Evolutionary conservation across 345 rosid genomes (phyloP).

Genomic region (Microthlaspi erraticum): DNA sequence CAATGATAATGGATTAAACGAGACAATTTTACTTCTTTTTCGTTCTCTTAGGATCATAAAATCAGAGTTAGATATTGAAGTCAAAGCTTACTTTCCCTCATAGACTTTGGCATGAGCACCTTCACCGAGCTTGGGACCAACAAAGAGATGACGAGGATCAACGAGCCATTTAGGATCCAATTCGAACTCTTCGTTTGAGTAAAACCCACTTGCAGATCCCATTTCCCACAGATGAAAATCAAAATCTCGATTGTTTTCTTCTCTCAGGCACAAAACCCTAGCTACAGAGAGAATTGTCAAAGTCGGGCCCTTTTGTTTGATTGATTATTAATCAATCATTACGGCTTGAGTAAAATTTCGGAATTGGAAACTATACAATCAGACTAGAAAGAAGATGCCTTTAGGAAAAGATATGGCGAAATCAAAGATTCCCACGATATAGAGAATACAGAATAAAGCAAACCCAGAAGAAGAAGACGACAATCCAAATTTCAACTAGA

Average conservation of each 20-base stretch:
- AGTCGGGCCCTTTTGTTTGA: conserved; percentile 33
- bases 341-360: conserved; percentile 24
- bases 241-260: background rate
- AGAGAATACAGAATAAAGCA: conserved; percentile 41
- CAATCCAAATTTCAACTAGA: conserved; percentile 31
- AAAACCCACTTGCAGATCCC: conserved; percentile 85
- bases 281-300: conserved; percentile 21
- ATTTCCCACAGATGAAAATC: conserved; percentile 42
- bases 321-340: conserved; percentile 46
- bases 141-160: conserved; percentile 88
- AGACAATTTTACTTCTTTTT: conserved; percentile 2
- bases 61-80: background rate
- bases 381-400: conserved; percentile 15
- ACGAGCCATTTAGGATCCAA: conserved; percentile 89
- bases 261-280: conserved; percentile 21
- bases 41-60: conserved; percentile 19
- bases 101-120: conserved; percentile 99
- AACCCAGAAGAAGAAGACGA: conserved; percentile 35
- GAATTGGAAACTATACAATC: conserved; percentile 31
- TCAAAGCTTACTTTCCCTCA: conserved; percentile 91
- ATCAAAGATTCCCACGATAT: conserved; percentile 38
- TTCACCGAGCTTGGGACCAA: conserved; percentile 98
- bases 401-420: conserved; percentile 9
- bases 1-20: conserved; percentile 21
- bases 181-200: conserved; percentile 58